Conservation (phyloP, 2,329 filamentous ascomycete species). For the Cordyceps tenuipes region DNA sequence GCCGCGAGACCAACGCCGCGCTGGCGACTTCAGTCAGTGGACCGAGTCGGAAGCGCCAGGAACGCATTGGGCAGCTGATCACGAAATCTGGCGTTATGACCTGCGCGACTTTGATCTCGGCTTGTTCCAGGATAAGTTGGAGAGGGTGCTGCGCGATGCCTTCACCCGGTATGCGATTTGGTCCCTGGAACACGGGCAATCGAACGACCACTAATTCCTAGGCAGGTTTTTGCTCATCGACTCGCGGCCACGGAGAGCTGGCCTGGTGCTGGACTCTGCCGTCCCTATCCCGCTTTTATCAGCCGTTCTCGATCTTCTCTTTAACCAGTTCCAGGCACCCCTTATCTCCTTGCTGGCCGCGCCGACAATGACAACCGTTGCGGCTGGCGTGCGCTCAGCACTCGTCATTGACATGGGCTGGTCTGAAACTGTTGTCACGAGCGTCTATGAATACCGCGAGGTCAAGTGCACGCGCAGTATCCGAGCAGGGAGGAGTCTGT, state of each 20-base stretch:
- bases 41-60: slow-evolving; percentile 37
- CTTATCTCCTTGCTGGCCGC: slow-evolving; percentile 73
- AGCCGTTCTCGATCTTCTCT: slow-evolving; percentile 66
- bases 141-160: slow-evolving; percentile 70
- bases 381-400: slow-evolving; percentile 77
- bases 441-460: slow-evolving; percentile 85
- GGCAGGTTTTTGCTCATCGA: slow-evolving; percentile 58
- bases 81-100: slow-evolving; percentile 75
- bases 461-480: slow-evolving; percentile 62
- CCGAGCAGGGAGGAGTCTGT: slow-evolving; percentile 64
- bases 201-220: background rate
- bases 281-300: slow-evolving; percentile 73
- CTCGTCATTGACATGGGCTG: slow-evolving; percentile 87
- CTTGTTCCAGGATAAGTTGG: slow-evolving; percentile 77
- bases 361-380: slow-evolving; percentile 64
- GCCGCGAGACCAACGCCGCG: slow-evolving; percentile 66
- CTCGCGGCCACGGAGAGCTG: slow-evolving; percentile 64
- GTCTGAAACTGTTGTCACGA: slow-evolving; percentile 79
- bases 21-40: slow-evolving; percentile 75
- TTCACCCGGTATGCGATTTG: slow-evolving; percentile 63
- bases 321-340: slow-evolving; percentile 71
- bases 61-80: slow-evolving; percentile 51
- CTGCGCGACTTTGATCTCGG: slow-evolving; percentile 65
- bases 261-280: slow-evolving; percentile 67
- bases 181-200: background rate